Conservation (phyloP, 2,329 filamentous ascomycete species). For the Aureobasidium namibiae region DNA sequence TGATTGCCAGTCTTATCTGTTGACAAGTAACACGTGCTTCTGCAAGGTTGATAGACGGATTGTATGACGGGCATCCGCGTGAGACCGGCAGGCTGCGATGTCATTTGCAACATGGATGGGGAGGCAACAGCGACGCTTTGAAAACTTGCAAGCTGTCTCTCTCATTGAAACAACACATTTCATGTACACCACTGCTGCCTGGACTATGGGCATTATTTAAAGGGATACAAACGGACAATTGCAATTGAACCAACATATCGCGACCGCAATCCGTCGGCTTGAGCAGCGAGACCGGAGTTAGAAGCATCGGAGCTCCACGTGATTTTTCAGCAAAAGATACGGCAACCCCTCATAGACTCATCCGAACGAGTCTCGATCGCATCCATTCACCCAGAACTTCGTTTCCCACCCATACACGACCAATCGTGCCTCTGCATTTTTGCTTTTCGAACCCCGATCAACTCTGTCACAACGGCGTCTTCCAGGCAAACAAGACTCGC, state of each 20-base stretch:
- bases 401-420: neutral
- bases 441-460: neutral
- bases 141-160: neutral
- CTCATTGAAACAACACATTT: neutral
- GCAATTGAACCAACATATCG: neutral
- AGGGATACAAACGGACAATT: neutral
- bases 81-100: constrained; percentile 1
- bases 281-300: neutral
- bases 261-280: neutral
- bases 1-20: neutral
- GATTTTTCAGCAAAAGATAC: constrained; percentile 7
- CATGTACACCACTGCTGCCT: neutral
- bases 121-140: constrained; percentile 3
- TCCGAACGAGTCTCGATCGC: constrained; percentile 4
- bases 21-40: neutral
- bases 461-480: neutral
- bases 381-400: neutral
- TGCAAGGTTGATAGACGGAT: neutral
- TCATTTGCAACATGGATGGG: neutral
- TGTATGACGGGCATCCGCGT: constrained; percentile 5
- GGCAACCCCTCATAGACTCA: constrained; percentile 5
- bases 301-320: neutral
- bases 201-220: neutral
- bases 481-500: neutral
- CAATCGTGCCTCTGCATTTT: neutral